phyloP scores from a whole-genome alignment of 192 early-diverging fungal genomes.

The Backusella circina region DNA sequence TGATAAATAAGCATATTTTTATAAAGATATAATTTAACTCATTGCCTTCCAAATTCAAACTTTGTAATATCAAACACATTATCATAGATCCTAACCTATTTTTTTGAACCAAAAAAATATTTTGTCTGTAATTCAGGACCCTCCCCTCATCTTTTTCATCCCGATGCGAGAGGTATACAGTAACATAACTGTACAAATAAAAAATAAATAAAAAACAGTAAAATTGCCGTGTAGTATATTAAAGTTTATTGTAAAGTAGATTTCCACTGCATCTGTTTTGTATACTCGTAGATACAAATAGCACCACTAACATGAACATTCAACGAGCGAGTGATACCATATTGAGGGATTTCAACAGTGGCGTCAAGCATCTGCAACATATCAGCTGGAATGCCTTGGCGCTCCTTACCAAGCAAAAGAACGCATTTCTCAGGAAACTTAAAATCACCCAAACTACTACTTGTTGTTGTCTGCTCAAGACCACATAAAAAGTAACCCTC shows the following conservation, averaged over 20 bases:
- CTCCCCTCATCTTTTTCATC: too few relatives aligned
- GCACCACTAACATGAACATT: slow-evolving; percentile 62
- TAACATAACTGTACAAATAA: too few relatives aligned
- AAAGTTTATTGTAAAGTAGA: background rate
- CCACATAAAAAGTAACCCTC: slow-evolving; percentile 53
- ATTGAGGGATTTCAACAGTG: slow-evolving; percentile 59
- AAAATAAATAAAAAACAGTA: too few relatives aligned
- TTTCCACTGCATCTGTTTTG: slow-evolving; percentile 38
- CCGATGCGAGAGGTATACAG: too few relatives aligned
- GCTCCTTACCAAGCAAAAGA: slow-evolving; percentile 52
- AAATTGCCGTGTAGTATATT: too few relatives aligned
- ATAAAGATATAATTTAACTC: too few relatives aligned
- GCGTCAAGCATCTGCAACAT: slow-evolving; percentile 52
- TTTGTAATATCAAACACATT: too few relatives aligned
- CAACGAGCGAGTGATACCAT: slow-evolving; percentile 50
- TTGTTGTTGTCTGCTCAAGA: slow-evolving; percentile 58
- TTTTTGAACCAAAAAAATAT: too few relatives aligned
- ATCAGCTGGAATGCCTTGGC: slow-evolving; percentile 47
- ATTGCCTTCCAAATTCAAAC: too few relatives aligned
- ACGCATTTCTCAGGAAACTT: slow-evolving; percentile 53
- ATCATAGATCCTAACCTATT: too few relatives aligned
- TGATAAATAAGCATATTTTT: too few relatives aligned
- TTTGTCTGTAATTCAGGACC: too few relatives aligned
- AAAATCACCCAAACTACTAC: slow-evolving; percentile 44
- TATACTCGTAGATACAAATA: slow-evolving; percentile 54